A percentile compares a stretch with the other conserved stretches of the same genome.
phyloP scores from a whole-genome alignment of 1,284 basidiomycete genomes.

The Sanguinoderma infundibulare region DNA sequence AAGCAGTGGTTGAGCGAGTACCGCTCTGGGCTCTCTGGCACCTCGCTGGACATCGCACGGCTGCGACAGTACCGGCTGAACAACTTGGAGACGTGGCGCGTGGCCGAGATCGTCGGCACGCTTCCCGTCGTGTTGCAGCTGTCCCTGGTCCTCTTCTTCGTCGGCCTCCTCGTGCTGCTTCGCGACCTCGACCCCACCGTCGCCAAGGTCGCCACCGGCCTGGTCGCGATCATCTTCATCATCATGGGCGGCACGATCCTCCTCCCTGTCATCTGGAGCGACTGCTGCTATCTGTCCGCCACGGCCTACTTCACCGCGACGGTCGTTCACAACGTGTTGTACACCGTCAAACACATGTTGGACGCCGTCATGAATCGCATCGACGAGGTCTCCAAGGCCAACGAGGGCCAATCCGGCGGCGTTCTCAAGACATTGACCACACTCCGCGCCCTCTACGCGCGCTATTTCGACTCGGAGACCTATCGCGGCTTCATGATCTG shows the following conservation, averaged over 20 bases:
- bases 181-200: conserved; percentile 14
- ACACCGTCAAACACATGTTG: not conserved
- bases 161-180: conserved; percentile 19
- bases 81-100: conserved; percentile 14
- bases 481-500: not conserved
- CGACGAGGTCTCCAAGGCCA: not conserved
- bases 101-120: conserved; percentile 10
- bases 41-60: conserved; percentile 10
- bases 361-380: not conserved
- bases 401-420: not conserved
- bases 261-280: conserved; percentile 4
- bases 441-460: not conserved
- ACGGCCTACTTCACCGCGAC: not conserved
- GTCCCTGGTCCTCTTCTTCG: conserved; percentile 18
- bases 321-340: not conserved
- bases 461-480: no score
- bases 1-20: conserved; percentile 25
- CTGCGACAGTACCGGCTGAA: conserved; percentile 18
- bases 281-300: conserved; percentile 9
- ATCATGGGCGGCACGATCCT: conserved; percentile 8
- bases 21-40: conserved; percentile 1
- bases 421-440: not conserved
- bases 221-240: not conserved
- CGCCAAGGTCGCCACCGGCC: not conserved
- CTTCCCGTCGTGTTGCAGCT: conserved; percentile 21